Conservation (phyloP, 129 eudicot genomes). For the Mikania micrantha region DNA sequence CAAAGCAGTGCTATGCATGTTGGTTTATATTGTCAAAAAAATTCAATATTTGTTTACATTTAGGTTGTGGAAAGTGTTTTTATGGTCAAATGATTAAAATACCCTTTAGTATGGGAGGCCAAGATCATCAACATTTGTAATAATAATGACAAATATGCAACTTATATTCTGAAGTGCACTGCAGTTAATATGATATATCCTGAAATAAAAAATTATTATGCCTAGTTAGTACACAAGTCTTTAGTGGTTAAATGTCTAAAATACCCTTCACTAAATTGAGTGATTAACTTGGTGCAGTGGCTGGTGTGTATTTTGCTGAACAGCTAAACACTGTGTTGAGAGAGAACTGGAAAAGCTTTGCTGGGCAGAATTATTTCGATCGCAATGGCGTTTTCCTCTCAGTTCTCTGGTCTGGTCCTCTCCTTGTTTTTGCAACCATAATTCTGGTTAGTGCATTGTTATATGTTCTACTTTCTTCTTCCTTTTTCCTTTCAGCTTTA, state of each 20-base stretch:
- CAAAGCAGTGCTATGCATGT: neutral
- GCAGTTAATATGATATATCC: no score
- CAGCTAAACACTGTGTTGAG: slow-evolving; percentile 55
- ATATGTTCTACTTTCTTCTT: neutral
- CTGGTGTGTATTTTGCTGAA: slow-evolving; percentile 91
- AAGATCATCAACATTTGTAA: neutral
- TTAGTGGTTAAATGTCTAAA: neutral
- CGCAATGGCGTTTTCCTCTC: slow-evolving; percentile 82
- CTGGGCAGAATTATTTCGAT: slow-evolving; percentile 87
- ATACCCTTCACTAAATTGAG: neutral
- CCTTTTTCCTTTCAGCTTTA: neutral
- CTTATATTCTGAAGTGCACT: neutral
- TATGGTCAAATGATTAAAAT: neutral
- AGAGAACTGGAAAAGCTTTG: slow-evolving; percentile 84
- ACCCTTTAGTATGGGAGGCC: neutral
- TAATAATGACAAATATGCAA: neutral
- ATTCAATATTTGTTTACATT: neutral
- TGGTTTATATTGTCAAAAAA: neutral
- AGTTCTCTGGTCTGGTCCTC: slow-evolving; percentile 95
- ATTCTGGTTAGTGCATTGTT: slow-evolving; percentile 54
- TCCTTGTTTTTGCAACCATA: slow-evolving; percentile 61
- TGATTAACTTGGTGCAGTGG: slow-evolving; percentile 51
- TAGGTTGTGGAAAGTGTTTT: neutral
- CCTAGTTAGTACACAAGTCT: neutral
- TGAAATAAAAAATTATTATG: neutral